Conservation (phyloP, 306 rosid species). For the Prunus armeniaca region DNA sequence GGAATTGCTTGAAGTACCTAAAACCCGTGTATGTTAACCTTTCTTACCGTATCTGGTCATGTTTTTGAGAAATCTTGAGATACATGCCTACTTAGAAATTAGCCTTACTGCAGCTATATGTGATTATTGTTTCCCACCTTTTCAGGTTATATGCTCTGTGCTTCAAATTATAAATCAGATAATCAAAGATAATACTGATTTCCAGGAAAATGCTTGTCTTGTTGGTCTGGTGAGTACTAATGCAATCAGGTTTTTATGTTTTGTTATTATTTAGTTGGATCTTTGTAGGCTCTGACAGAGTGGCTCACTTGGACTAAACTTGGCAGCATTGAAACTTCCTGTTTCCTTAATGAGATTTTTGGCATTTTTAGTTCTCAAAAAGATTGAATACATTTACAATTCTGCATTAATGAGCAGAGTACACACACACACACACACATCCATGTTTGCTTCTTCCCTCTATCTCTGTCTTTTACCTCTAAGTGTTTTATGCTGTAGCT, state of each 20-base stretch:
- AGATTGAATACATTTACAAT: conserved; percentile 3
- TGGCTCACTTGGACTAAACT: conserved; percentile 8
- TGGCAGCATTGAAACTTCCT: neutral
- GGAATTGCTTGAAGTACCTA: conserved; percentile 88
- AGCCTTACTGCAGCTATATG: conserved; percentile 8
- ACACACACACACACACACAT: neutral
- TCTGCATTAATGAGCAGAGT: neutral
- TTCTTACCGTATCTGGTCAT: conserved; percentile 6
- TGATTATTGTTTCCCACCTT: neutral
- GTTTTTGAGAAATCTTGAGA: conserved; percentile 17
- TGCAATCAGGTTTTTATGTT: conserved; percentile 22
- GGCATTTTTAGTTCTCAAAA: neutral
- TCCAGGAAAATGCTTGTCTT: conserved; percentile 96
- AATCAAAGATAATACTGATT: conserved; percentile 79
- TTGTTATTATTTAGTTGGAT: conserved; percentile 9
- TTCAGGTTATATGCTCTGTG: conserved; percentile 91
- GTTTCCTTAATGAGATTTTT: conserved; percentile 3
- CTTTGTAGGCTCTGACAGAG: neutral
- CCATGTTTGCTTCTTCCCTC: neutral
- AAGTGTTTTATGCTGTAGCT: neutral
- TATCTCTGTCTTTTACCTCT: neutral
- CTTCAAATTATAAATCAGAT: conserved; percentile 96
- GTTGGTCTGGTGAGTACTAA: conserved; percentile 83
- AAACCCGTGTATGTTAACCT: conserved; percentile 68
- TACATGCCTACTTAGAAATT: conserved; percentile 18